phyloP scores from a whole-genome alignment of 495 filamentous ascomycete genomes.

The Cladorrhinum samala region DNA sequence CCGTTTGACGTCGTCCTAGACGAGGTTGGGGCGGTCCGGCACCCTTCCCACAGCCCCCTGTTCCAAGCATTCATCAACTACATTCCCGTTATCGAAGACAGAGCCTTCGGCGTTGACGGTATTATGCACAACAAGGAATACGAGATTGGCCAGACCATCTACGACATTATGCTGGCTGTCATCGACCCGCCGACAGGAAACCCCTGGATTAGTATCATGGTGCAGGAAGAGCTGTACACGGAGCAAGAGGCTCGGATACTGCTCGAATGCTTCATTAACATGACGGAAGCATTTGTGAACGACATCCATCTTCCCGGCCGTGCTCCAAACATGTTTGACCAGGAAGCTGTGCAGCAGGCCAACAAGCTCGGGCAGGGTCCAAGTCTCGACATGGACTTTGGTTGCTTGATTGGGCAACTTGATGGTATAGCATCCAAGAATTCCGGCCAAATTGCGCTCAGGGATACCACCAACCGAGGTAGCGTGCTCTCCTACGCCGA shows the following conservation, averaged over 20 bases:
- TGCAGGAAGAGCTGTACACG: constrained; percentile 15
- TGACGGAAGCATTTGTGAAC: constrained; percentile 18
- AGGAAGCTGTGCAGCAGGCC: constrained; percentile 7
- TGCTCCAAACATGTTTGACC: constrained; percentile 5
- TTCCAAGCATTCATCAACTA: constrained; percentile 21
- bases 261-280: constrained; percentile 25
- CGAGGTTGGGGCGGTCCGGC: constrained; percentile 20
- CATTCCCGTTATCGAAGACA: constrained; percentile 27
- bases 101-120: constrained; percentile 17
- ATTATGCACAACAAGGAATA: constrained; percentile 18
- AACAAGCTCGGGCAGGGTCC: constrained; percentile 18
- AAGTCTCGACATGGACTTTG: constrained; percentile 1
- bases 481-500: background rate
- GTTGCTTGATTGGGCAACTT: constrained; percentile 3
- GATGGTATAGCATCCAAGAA: background rate
- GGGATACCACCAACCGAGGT: background rate
- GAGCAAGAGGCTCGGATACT: constrained; percentile 11
- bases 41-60: constrained; percentile 12
- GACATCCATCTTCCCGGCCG: background rate
- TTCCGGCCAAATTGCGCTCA: background rate
- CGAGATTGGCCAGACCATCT: constrained; percentile 19
- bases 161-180: constrained; percentile 27
- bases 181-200: constrained; percentile 10
- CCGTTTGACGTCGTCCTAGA: constrained; percentile 26
- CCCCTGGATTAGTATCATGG: constrained; percentile 8